phyloP scores from a whole-genome alignment of 2,329 filamentous ascomycete genomes.

The Teratosphaeria pseudoeucalypti region DNA sequence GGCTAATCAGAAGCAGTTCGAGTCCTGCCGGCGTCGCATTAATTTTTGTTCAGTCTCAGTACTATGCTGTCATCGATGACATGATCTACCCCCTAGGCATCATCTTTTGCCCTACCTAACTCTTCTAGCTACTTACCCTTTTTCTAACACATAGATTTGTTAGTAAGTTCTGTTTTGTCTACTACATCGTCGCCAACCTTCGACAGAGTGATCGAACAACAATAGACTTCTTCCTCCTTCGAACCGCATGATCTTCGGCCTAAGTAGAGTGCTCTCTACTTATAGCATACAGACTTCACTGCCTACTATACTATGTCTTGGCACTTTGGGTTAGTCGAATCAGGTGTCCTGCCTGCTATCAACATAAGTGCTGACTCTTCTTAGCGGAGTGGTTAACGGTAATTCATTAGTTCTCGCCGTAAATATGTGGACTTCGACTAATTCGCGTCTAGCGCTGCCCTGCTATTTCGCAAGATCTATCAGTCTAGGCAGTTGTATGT shows the following conservation, averaged over 20 bases:
- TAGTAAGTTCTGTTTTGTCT: background rate
- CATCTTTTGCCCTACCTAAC: background rate
- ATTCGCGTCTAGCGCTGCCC: background rate
- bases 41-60: background rate
- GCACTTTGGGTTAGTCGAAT: background rate
- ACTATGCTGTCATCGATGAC: background rate
- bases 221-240: background rate
- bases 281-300: background rate
- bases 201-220: background rate
- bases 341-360: background rate
- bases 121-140: background rate
- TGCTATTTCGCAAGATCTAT: background rate
- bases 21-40: conserved; percentile 16
- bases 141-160: background rate
- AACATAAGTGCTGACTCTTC: background rate
- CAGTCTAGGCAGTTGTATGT: background rate
- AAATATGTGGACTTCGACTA: background rate
- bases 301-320: background rate
- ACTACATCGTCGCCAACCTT: background rate
- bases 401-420: background rate
- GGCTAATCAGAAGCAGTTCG: conserved; percentile 8
- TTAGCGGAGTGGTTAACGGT: background rate
- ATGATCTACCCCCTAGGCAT: background rate
- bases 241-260: background rate
- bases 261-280: background rate